Evolutionary conservation across 2,329 filamentous ascomycete species (phyloP).

Genomic region (Dryadomyces sulphureus): DNA sequence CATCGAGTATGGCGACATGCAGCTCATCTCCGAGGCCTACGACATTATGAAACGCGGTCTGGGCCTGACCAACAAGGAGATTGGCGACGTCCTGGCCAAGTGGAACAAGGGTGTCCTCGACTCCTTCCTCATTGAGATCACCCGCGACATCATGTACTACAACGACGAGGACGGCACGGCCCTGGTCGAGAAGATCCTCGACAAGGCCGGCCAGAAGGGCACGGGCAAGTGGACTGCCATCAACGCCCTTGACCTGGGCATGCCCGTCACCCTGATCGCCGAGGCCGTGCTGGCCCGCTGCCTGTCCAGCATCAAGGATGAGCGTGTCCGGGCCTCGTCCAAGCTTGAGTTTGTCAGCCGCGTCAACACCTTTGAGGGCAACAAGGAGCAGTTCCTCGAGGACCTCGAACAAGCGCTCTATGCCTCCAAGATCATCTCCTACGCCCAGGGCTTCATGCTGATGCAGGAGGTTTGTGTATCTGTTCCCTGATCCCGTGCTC

Average conservation of each 20-base stretch:
- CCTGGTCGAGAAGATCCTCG: constrained; percentile 96
- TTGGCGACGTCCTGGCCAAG: constrained; percentile 82
- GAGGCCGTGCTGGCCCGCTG: constrained; percentile 94
- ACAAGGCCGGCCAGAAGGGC: constrained; percentile 97
- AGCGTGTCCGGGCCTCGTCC: constrained; percentile 70
- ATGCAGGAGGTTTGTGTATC: constrained; percentile 72
- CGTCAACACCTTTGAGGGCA: constrained; percentile 65
- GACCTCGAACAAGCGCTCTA: constrained; percentile 98
- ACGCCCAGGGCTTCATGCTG: constrained; percentile 99
- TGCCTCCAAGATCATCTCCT: constrained; percentile 99
- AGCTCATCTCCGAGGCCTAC: constrained; percentile 99
- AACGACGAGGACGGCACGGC: constrained; percentile 86
- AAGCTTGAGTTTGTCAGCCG: constrained; percentile 65
- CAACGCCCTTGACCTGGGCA: constrained; percentile 94
- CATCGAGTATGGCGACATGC: constrained; percentile 99
- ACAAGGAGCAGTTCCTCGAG: constrained; percentile 86
- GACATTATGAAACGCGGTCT: constrained; percentile 99
- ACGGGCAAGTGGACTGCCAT: constrained; percentile 99
- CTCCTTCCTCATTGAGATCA: constrained; percentile 99
- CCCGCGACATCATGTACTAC: constrained; percentile 95
- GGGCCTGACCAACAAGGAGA: constrained; percentile 79
- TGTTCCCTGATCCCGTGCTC: background rate
- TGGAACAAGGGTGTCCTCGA: constrained; percentile 99
- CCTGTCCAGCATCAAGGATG: constrained; percentile 83
- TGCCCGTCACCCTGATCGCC: constrained; percentile 95